phyloP scores from a whole-genome alignment of 371 early-diverging fungal species.

The Haplosporangium sp. region DNA sequence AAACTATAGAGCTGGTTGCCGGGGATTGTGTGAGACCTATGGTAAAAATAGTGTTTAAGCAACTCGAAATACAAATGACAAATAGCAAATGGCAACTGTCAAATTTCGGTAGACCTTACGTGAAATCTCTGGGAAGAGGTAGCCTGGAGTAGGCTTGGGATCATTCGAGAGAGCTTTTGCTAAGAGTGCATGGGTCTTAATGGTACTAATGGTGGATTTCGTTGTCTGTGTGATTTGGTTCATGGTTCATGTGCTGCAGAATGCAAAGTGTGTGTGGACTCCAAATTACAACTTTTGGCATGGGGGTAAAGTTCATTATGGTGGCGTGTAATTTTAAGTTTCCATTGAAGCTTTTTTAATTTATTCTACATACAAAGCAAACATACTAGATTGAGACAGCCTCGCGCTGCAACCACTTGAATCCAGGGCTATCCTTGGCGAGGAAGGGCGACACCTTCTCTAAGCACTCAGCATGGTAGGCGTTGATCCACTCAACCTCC shows the following conservation, averaged over 20 bases:
- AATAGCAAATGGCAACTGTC: too few relatives aligned
- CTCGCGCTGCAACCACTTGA: conserved; percentile 85
- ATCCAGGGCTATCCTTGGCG: conserved; percentile 67
- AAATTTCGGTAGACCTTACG: conserved; percentile 16
- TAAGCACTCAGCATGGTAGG: conserved; percentile 82
- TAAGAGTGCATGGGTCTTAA: conserved; percentile 43
- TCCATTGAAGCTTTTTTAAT: background rate
- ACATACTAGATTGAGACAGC: conserved; percentile 63
- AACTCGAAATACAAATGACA: background rate
- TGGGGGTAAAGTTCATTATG: background rate
- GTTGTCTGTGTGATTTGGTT: conserved; percentile 38
- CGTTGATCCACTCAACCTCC: conserved; percentile 90
- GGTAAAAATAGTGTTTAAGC: background rate
- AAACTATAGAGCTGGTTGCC: conserved; percentile 26
- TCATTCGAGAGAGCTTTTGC: conserved; percentile 47
- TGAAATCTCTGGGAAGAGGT: conserved; percentile 53
- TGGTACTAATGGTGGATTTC: conserved; percentile 37
- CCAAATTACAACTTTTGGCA: background rate
- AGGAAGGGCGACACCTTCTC: conserved; percentile 83
- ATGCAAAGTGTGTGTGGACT: background rate
- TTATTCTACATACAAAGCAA: background rate
- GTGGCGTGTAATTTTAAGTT: too few relatives aligned
- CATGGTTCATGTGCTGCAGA: conserved; percentile 3
- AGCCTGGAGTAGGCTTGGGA: conserved; percentile 52
- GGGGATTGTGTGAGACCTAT: conserved; percentile 40